These are phyloP conservation scores for Vitis labrusca DNA, from an alignment of 164 flowering plant genomes.

Conservation along the genomic window DNA sequence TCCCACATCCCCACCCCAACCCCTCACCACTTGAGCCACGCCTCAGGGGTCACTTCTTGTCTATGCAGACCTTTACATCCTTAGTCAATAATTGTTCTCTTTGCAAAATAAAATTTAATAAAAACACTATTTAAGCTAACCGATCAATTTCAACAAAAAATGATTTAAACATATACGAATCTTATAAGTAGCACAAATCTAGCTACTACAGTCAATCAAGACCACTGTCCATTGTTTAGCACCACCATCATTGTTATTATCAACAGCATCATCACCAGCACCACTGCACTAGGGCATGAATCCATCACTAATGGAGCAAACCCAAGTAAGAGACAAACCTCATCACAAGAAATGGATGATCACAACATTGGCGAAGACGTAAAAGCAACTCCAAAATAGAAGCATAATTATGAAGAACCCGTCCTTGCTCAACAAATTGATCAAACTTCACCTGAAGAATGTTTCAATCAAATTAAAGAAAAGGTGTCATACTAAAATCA, in stretches of 20 bases:
- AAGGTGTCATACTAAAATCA: not conserved
- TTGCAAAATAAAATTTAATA: not conserved
- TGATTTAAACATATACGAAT: not conserved
- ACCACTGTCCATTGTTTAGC: too few relatives aligned
- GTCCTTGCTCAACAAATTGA: conserved; percentile 97
- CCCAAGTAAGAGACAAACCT: conserved; percentile 45
- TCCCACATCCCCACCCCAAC: too few relatives aligned
- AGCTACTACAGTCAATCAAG: too few relatives aligned
- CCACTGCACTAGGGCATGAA: not conserved
- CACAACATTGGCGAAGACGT: conserved; percentile 99
- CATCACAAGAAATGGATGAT: conserved; percentile 99
- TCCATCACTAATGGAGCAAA: not conserved
- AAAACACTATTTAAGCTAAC: not conserved
- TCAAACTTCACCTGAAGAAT: conserved; percentile 83
- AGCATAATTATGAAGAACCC: conserved; percentile 96
- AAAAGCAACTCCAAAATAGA: conserved; percentile 94
- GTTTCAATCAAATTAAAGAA: not conserved
- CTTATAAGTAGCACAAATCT: too few relatives aligned
- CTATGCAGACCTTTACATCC: not conserved
- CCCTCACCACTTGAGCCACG: too few relatives aligned
- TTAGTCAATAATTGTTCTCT: not conserved
- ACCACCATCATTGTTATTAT: too few relatives aligned
- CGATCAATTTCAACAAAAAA: not conserved
- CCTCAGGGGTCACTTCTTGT: too few relatives aligned
- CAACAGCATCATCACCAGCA: not conserved